Base-by-base conservation (phyloP, 306 rosid species). In the Cicer chorassanicum region DNA sequence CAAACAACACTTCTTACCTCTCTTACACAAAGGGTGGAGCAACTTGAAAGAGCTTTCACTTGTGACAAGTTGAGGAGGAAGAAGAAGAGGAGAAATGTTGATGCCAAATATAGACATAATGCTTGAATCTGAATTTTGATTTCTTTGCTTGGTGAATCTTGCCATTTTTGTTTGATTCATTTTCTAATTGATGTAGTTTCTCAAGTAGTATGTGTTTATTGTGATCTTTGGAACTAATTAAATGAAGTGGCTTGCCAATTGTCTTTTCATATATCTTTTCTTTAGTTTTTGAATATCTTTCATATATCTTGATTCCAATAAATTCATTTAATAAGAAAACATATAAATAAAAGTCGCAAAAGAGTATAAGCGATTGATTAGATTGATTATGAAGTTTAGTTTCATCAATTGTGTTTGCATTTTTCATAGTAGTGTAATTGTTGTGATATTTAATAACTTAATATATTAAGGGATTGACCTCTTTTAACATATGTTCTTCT, bases 1-100 rank as follows among this genome's bases (percentile, higher is more conserved):
- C 97, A 93, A 24, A 86, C 85, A 6, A 43, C 44, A 54, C 40
- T 89, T 65, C 79, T 91, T 0, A 75, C 78, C 51, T 86, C 89
- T 11, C 86, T 93, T 59, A 70, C 90, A 0, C 86, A 81, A 1
- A 84, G 97, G 49, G 96, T 93, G 49, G 91, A 76, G 44, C 81
- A 70, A n/a, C 70, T 91, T 39, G 97, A 91, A 81, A 89, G 76
- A 74, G 88, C 90, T 13, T 64, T 81, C 13, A 38, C 72, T 2
- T 80, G 85, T 70, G 93, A 82, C 0, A 89, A 71, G 78, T 62
- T 81, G 73, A 83, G 82, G 74, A 91, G 13, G 83, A 89, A 66
- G 48, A 62, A 39, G 84, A 90, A 84, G 86, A 92, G 34, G 71
- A 86, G 68, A 74, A 41, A 54, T 11, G 13, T 7, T 68, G 59